Evolutionary conservation across 208 protist genomes (phyloP).

Genomic region (Trypanosoma mega): DNA sequence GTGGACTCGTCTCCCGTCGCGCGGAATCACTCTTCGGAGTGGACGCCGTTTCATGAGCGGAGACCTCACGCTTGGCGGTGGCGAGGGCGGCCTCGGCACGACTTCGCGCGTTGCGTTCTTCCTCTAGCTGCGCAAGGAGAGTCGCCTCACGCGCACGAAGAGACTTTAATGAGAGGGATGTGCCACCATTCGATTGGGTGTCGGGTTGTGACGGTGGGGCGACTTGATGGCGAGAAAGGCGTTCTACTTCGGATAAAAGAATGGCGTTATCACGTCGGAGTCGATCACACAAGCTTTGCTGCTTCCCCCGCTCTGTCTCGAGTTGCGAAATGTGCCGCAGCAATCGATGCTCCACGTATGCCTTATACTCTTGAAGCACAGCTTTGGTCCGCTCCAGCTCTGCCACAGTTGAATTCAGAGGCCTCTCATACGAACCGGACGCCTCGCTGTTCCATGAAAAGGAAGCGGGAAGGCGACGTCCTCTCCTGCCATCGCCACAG

Average conservation of each 20-base stretch:
- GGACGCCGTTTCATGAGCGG: background rate
- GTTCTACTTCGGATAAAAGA: slow-evolving; percentile 11
- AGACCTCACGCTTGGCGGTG: too few species aligned
- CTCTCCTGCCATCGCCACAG: too few species aligned
- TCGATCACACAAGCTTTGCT: slow-evolving; percentile 8
- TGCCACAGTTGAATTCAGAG: background rate
- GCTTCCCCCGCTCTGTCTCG: background rate
- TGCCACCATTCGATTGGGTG: too few species aligned
- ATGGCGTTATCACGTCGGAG: slow-evolving; percentile 19
- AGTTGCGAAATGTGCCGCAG: slow-evolving; percentile 20
- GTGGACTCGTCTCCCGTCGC: background rate
- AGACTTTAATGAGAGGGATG: background rate
- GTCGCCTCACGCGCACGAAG: slow-evolving; percentile 3
- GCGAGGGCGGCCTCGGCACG: background rate
- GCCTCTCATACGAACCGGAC: background rate
- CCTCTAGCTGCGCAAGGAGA: slow-evolving; percentile 1
- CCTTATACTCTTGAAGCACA: slow-evolving; percentile 23
- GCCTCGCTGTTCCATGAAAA: background rate
- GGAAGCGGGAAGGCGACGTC: background rate
- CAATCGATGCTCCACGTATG: slow-evolving; percentile 30
- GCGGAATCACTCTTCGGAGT: background rate
- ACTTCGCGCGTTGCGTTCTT: background rate
- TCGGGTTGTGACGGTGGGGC: too few species aligned
- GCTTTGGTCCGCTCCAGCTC: slow-evolving; percentile 10
- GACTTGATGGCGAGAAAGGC: background rate